Conservation (phyloP, 306 rosid species). For the Senna tora region DNA sequence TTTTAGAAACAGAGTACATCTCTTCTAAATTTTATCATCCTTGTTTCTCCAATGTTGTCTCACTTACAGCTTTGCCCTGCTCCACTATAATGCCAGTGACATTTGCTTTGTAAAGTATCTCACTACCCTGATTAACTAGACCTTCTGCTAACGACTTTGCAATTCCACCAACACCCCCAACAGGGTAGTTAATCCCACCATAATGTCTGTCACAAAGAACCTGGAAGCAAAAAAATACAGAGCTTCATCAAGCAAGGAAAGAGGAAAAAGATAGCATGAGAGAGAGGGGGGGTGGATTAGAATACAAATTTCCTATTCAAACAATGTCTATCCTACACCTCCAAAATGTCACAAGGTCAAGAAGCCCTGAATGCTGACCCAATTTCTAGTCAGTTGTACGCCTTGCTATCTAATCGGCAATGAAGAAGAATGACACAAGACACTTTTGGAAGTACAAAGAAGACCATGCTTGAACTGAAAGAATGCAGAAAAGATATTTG, state of each 20-base stretch:
- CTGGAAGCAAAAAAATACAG: slow-evolving; percentile 42
- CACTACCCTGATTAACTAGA: slow-evolving; percentile 75
- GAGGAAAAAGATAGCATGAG: slow-evolving; percentile 10
- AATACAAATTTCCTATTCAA: slow-evolving; percentile 30
- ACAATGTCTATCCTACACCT: background rate
- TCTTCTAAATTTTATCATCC: slow-evolving; percentile 25
- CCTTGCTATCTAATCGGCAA: slow-evolving; percentile 14
- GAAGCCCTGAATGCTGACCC: slow-evolving; percentile 1
- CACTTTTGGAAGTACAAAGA: slow-evolving; percentile 1
- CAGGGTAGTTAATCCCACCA: slow-evolving; percentile 94
- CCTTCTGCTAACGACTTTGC: slow-evolving; percentile 91
- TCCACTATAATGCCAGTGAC: slow-evolving; percentile 70
- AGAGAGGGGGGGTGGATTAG: background rate
- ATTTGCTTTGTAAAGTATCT: slow-evolving; percentile 87
- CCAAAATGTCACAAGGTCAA: slow-evolving; percentile 11
- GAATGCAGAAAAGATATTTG: slow-evolving; percentile 13
- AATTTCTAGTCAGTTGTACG: slow-evolving; percentile 16
- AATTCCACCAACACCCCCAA: slow-evolving; percentile 94
- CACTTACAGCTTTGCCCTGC: slow-evolving; percentile 85
- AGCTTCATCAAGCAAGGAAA: slow-evolving; percentile 23
- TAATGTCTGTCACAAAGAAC: slow-evolving; percentile 94
- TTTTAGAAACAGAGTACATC: slow-evolving; percentile 35
- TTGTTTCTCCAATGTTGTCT: slow-evolving; percentile 29
- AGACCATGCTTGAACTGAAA: slow-evolving; percentile 27
- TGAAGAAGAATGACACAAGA: slow-evolving; percentile 29